Conservation (phyloP, 495 filamentous ascomycete species). For the Podospora pseudoanserina region DNA sequence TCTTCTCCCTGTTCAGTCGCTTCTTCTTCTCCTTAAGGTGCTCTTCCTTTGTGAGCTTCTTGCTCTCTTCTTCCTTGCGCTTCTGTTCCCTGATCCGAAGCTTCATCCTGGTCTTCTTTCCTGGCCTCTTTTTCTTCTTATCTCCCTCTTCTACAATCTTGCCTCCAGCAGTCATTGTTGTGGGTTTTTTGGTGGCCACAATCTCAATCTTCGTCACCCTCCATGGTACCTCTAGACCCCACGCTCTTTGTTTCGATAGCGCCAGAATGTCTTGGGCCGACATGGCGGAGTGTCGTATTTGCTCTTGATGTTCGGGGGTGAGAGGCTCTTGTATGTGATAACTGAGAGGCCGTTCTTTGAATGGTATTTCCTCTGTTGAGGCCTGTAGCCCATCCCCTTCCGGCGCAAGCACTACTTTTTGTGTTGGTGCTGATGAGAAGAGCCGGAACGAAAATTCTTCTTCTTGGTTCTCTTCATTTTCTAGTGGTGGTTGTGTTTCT, state of each 20-base stretch:
- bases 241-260: slow-evolving; percentile 40
- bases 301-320: slow-evolving; percentile 25
- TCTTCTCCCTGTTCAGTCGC: slow-evolving; percentile 49
- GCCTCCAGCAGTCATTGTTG: neutral
- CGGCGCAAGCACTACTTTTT: slow-evolving; percentile 35
- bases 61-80: slow-evolving; percentile 30
- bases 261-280: slow-evolving; percentile 43
- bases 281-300: slow-evolving; percentile 42
- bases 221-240: slow-evolving; percentile 56
- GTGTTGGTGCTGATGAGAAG: slow-evolving; percentile 41
- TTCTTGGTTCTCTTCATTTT: slow-evolving; percentile 24
- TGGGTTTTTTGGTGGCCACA: slow-evolving; percentile 8
- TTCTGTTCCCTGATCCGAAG: slow-evolving; percentile 36
- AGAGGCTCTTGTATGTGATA: slow-evolving; percentile 45
- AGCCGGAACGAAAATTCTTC: slow-evolving; percentile 51
- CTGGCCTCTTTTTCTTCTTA: slow-evolving; percentile 42
- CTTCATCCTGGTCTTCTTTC: slow-evolving; percentile 53
- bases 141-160: neutral
- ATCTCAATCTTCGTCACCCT: slow-evolving; percentile 42
- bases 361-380: slow-evolving; percentile 38
- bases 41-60: slow-evolving; percentile 38
- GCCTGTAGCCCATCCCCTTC: slow-evolving; percentile 27
- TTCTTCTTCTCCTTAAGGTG: slow-evolving; percentile 53
- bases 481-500: slow-evolving; percentile 12
- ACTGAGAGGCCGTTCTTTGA: slow-evolving; percentile 33